Base-by-base conservation (phyloP, 2,329 filamentous ascomycete species). In the Cordyceps cateniannulata region DNA sequence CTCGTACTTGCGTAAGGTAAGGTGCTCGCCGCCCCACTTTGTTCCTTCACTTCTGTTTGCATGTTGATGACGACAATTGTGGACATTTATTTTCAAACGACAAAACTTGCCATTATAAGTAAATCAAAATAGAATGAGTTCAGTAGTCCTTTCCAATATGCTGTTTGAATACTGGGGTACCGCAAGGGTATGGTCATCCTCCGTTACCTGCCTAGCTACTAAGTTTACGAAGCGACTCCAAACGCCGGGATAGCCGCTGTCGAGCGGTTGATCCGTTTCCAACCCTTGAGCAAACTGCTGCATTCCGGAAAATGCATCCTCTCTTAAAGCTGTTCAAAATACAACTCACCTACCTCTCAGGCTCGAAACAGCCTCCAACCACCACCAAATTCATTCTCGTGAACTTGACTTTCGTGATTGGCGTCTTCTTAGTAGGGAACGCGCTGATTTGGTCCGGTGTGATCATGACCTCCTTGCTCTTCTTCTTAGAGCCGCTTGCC, bases 371-470 rank as follows among this genome's bases (percentile, higher is more conserved):
- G 25, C 93, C 91, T 51, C 90, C 91, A 24, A 92, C 92, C 63
- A 98, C 80, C 14, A 97, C 88, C 65, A 98, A 75, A 72, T 99
- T 99, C 91, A 96, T 97, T 63, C 91, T 82, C 3, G 95, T 98
- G 69, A 97, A 97, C 69, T 89, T 85, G 59, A 96, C 93, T 75
- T 93, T 95, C 75, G 96, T 90, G 12, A 98, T 90, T 0, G 93
- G 93, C 18, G 89, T 93, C 77, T 96, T 96, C 83, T 99, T 99
- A 4, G 95, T 98, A 0, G 91, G 87, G 71, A 97, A 98, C 1
- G 91, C 93, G 65, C 86, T 91, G 75, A 99, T 96, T 75, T 98
- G 95, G 70, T 99, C 95, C 0, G 92, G 88, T 0, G 89, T 93
- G 49, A 96, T 89, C 68, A 91, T 90, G 4, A 92, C 90, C 68